Conservation (phyloP, 2,329 filamentous ascomycete genomes). For the Leptographium galeiforme region DNA sequence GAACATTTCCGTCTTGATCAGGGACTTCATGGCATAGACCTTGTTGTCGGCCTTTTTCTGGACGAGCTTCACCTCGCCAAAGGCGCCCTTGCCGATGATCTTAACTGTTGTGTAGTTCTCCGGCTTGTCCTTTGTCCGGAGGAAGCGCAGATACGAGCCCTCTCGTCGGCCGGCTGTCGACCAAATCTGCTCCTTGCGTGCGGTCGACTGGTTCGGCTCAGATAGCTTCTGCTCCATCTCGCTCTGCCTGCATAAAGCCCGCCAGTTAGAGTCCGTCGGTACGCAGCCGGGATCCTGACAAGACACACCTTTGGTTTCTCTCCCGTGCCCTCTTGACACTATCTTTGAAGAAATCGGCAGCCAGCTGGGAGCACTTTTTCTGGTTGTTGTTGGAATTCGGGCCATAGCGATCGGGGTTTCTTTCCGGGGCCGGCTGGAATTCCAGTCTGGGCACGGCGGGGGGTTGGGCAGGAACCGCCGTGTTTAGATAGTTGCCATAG, state of each 20-base stretch:
- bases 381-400: conserved; percentile 53
- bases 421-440: conserved; percentile 67
- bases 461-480: conserved; percentile 50
- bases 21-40: conserved; percentile 94
- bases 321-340: conserved; percentile 93
- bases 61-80: conserved; percentile 94
- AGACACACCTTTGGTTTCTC: conserved; percentile 75
- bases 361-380: conserved; percentile 55
- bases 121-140: conserved; percentile 83
- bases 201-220: conserved; percentile 60
- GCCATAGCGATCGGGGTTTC: conserved; percentile 71
- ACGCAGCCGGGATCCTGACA: background rate
- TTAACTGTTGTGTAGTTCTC: conserved; percentile 94
- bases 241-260: conserved; percentile 53
- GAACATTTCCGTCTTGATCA: conserved; percentile 99
- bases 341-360: conserved; percentile 94
- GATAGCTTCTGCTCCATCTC: conserved; percentile 79
- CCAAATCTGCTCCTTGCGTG: conserved; percentile 73
- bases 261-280: background rate
- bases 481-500: conserved; percentile 54
- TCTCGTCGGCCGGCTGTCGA: conserved; percentile 77
- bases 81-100: conserved; percentile 97
- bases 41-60: conserved; percentile 94
- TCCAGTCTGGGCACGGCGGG: conserved; percentile 46
- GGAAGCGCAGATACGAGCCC: conserved; percentile 82